phyloP scores from a whole-genome alignment of 441 rosid genomes.

The Hypseocharis bilobata region DNA sequence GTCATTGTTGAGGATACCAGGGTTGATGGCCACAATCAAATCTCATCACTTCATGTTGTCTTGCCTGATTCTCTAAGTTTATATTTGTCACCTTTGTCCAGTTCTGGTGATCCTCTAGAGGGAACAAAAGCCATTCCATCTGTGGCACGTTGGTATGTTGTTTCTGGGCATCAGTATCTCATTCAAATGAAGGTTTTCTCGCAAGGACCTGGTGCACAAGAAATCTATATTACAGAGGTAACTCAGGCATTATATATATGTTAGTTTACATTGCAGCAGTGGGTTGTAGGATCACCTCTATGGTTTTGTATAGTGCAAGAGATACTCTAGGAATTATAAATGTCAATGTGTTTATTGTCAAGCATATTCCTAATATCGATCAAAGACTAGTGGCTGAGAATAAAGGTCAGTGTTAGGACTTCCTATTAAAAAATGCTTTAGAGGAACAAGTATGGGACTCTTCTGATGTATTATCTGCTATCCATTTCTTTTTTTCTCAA shows the following conservation, averaged over 20 bases:
- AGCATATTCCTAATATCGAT: not conserved
- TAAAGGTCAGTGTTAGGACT: not conserved
- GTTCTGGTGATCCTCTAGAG: slow-evolving; percentile 45
- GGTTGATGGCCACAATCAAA: slow-evolving; percentile 74
- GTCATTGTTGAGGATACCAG: slow-evolving; percentile 77
- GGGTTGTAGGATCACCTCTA: not conserved
- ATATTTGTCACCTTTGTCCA: slow-evolving; percentile 49
- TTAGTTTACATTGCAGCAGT: slow-evolving; percentile 3
- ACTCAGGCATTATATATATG: slow-evolving; percentile 18
- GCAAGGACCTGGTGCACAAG: slow-evolving; percentile 52
- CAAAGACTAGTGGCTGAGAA: no score
- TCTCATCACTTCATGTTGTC: slow-evolving; percentile 74
- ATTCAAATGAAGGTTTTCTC: slow-evolving; percentile 66
- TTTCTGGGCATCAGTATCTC: slow-evolving; percentile 62
- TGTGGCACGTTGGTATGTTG: slow-evolving; percentile 60
- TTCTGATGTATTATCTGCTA: not conserved
- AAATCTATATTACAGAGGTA: slow-evolving; percentile 85
- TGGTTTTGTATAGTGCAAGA: not conserved
- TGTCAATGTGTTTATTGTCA: not conserved
- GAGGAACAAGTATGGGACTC: not conserved
- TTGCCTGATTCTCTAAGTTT: slow-evolving; percentile 54
- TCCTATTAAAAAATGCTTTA: not conserved
- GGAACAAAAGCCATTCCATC: slow-evolving; percentile 53
- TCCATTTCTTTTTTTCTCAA: not conserved
- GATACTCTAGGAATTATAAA: not conserved